Evolutionary conservation across 768 basidiomycete genomes (phyloP).

Genomic region (Boletales sp.): DNA sequence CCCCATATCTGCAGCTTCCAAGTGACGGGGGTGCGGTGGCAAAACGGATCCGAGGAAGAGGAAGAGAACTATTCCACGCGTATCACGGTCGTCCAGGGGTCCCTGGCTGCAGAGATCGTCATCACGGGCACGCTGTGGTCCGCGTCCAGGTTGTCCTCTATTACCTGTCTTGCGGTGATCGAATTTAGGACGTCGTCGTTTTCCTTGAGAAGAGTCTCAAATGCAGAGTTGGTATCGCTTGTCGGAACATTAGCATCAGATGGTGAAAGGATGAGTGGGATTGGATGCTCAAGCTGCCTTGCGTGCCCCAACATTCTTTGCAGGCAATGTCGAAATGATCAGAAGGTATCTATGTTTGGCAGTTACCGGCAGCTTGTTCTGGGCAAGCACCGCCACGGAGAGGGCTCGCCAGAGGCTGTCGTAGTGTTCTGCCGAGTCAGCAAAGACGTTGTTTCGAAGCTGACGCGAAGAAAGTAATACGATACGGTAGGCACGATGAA

Average conservation of each 20-base stretch:
- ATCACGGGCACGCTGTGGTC: slow-evolving; percentile 12
- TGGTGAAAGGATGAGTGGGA: slow-evolving; percentile 3
- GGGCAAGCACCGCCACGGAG: slow-evolving; percentile 36
- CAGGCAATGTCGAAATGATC: slow-evolving; percentile 49
- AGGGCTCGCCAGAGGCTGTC: slow-evolving; percentile 43
- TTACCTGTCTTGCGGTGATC: slow-evolving; percentile 22
- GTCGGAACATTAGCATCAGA: not conserved
- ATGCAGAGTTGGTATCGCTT: slow-evolving; percentile 8
- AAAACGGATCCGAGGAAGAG: no score
- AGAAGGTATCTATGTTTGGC: slow-evolving; percentile 33
- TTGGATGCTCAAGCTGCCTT: slow-evolving; percentile 29
- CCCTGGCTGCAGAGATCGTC: slow-evolving; percentile 14
- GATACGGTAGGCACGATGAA: slow-evolving; percentile 40
- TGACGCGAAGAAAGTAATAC: slow-evolving; percentile 43
- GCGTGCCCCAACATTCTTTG: slow-evolving; percentile 46
- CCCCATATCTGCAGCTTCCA: no score
- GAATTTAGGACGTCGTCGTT: slow-evolving; percentile 29
- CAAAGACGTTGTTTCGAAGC: slow-evolving; percentile 40
- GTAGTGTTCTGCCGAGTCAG: slow-evolving; percentile 21
- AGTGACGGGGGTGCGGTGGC: no score
- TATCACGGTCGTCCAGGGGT: slow-evolving; percentile 28
- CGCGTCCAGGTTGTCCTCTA: slow-evolving; percentile 30
- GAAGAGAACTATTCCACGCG: slow-evolving; percentile 17
- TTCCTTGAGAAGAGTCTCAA: slow-evolving; percentile 38
- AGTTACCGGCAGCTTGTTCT: slow-evolving; percentile 40